A percentile compares a stretch with the other conserved stretches of the same genome.
These are phyloP conservation scores for Petunia hybrid DNA, from an alignment of 305 asterid genomes.

Conservation along the genomic window DNA sequence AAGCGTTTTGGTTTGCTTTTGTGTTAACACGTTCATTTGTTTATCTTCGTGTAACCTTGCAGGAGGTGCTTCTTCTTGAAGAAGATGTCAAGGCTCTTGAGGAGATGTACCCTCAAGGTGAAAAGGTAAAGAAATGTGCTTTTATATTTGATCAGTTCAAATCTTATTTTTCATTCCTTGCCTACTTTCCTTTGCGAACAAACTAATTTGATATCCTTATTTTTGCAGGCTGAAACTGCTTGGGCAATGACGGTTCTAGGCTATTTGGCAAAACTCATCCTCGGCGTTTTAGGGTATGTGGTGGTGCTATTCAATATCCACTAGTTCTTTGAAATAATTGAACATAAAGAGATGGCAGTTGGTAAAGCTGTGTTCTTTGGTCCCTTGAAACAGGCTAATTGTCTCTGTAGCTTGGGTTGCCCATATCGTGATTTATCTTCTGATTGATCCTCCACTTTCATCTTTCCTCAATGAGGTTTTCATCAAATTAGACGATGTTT, in stretches of 20 bases:
- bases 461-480: conserved; percentile 90
- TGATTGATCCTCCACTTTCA: conserved; percentile 91
- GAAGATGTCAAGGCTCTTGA: conserved; percentile 94
- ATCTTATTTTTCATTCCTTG: conserved; percentile 4
- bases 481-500: conserved; percentile 84
- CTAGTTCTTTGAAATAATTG: too few species aligned
- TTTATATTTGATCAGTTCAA: not conserved
- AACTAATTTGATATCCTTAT: conserved; percentile 26
- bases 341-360: not conserved
- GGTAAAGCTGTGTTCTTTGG: conserved; percentile 29
- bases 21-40: not conserved
- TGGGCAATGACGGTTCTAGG: conserved; percentile 99
- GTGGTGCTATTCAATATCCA: not conserved
- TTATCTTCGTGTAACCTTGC: conserved; percentile 33
- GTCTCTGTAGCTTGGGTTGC: conserved; percentile 96
- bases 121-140: conserved; percentile 67
- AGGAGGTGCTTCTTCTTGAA: conserved; percentile 95
- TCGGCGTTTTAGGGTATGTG: conserved; percentile 86
- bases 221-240: conserved; percentile 89
- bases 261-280: conserved; percentile 85
- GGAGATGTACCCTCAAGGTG: conserved; percentile 99
- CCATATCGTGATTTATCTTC: conserved; percentile 90
- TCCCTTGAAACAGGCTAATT: conserved; percentile 71
- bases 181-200: conserved; percentile 23
- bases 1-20: not conserved